Evolutionary conservation across 2,329 filamentous ascomycete genomes (phyloP).

Genomic region (Tolypocladium cylindrosporum): DNA sequence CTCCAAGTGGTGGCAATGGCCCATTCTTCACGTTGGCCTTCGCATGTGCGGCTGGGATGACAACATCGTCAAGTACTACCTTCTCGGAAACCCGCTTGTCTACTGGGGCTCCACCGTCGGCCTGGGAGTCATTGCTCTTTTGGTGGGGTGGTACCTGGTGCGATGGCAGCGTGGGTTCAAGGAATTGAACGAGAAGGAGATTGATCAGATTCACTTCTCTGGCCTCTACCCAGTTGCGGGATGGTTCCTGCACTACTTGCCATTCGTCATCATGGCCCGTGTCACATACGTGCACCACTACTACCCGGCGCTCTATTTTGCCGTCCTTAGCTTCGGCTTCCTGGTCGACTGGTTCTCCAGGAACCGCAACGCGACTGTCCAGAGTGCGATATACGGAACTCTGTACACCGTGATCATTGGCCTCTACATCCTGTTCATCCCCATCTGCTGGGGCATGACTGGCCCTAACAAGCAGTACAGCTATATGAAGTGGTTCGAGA

Average conservation of each 20-base stretch:
- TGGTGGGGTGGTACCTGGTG: slow-evolving; percentile 76
- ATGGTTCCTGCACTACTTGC: slow-evolving; percentile 94
- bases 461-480: slow-evolving; percentile 74
- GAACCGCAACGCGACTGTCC: slow-evolving; percentile 51
- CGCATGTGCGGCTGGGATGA: slow-evolving; percentile 99
- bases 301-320: slow-evolving; percentile 96
- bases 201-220: slow-evolving; percentile 91
- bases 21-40: slow-evolving; percentile 85
- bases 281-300: slow-evolving; percentile 99
- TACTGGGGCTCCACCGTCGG: slow-evolving; percentile 90
- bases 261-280: slow-evolving; percentile 94
- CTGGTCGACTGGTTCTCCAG: slow-evolving; percentile 73
- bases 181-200: slow-evolving; percentile 68
- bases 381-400: slow-evolving; percentile 59
- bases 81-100: slow-evolving; percentile 89
- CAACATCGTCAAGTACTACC: slow-evolving; percentile 92
- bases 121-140: slow-evolving; percentile 59
- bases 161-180: slow-evolving; percentile 93
- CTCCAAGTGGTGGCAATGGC: slow-evolving; percentile 98
- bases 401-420: slow-evolving; percentile 69
- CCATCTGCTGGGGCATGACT: slow-evolving; percentile 93
- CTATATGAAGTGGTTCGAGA: slow-evolving; percentile 89
- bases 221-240: slow-evolving; percentile 85
- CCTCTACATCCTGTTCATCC: slow-evolving; percentile 83
- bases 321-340: slow-evolving; percentile 84